Base-by-base conservation (phyloP, 768 basidiomycete genomes). In the Gloeopeniophorella convolvens region DNA sequence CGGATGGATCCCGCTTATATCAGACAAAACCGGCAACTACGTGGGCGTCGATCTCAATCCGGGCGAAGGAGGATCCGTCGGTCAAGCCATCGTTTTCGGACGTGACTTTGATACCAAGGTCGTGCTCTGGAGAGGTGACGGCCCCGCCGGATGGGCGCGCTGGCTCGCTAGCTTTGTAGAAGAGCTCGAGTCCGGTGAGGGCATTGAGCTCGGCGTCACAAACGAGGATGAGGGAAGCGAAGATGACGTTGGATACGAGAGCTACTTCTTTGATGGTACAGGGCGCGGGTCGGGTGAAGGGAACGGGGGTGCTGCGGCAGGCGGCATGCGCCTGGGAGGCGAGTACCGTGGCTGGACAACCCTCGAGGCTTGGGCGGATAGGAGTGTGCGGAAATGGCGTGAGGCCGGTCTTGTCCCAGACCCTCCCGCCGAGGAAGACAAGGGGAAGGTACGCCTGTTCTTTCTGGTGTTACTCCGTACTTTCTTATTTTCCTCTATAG, bases 41-140 rank as follows among this genome's bases (percentile, higher is more conserved):
- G 78, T 98, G 51, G 96, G 96, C 48, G 76, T 99, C 40, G 96
- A 99, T 66, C 76, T 99, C 51, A 91, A 86, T 66, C 95, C 95
- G 7, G 88, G 65, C 8, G 81, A 84, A 62, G 68, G 70, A 40
- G 93, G 92, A 36, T 69, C 76, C 8, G 72, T 76, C 47, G 96
- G 96, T 5, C 96, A 99, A 64, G 95, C 97, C 40, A 96, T 99
- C 50, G 84, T 97, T 42, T 99, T 98, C 65, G 96, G 96, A n/a
- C 80, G 96, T 43, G 96, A 98, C 63, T 97, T 98, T 66, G 96
- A 99, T 67, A 87, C 91, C 10, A 99, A 99, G 64, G 89, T 96
- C 31, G 94, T 98, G 34, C 72, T 98, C 39, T 97, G 86, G 83
- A 75, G 78, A 44, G 96, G 96, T 7, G 92, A 97, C 50, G 92